phyloP scores from a whole-genome alignment of 768 basidiomycete genomes.

The Macrolepiota albuminosa region DNA sequence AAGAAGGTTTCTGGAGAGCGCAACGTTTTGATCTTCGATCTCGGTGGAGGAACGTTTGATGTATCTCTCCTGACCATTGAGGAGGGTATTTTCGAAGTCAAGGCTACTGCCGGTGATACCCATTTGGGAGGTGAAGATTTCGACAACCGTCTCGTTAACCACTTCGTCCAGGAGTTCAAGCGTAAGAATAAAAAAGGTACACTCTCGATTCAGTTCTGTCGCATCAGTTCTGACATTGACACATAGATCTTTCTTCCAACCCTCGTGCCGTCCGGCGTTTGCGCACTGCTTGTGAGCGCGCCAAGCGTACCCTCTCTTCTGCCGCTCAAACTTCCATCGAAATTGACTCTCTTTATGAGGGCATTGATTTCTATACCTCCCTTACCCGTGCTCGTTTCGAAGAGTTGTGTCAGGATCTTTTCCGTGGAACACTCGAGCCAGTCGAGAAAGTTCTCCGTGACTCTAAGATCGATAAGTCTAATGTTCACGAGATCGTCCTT shows the following conservation, averaged over 20 bases:
- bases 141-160: slow-evolving; percentile 95
- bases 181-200: slow-evolving; percentile 93
- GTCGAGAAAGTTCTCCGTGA: slow-evolving; percentile 98
- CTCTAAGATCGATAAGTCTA: slow-evolving; percentile 95
- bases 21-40: slow-evolving; percentile 97
- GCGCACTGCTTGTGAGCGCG: slow-evolving; percentile 96
- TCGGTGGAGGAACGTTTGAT: slow-evolving; percentile 98
- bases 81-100: slow-evolving; percentile 97
- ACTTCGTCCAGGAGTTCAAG: slow-evolving; percentile 97
- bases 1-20: slow-evolving; percentile 88
- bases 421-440: slow-evolving; percentile 89
- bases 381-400: slow-evolving; percentile 98
- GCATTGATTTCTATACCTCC: slow-evolving; percentile 97
- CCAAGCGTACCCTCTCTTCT: slow-evolving; percentile 96
- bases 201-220: slow-evolving; percentile 14
- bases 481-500: slow-evolving; percentile 95
- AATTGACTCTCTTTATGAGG: slow-evolving; percentile 97
- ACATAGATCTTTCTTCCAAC: slow-evolving; percentile 77
- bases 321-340: slow-evolving; percentile 96
- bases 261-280: slow-evolving; percentile 95
- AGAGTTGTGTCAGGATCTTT: slow-evolving; percentile 91
- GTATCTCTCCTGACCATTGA: slow-evolving; percentile 94
- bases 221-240: background rate
- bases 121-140: slow-evolving; percentile 99
- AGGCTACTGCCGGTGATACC: slow-evolving; percentile 97